Percentiles rank a stretch among this genome's conserved stretches.
Conservation (phyloP, 2,329 filamentous ascomycete genomes). For the Fusarium tricinctum region DNA sequence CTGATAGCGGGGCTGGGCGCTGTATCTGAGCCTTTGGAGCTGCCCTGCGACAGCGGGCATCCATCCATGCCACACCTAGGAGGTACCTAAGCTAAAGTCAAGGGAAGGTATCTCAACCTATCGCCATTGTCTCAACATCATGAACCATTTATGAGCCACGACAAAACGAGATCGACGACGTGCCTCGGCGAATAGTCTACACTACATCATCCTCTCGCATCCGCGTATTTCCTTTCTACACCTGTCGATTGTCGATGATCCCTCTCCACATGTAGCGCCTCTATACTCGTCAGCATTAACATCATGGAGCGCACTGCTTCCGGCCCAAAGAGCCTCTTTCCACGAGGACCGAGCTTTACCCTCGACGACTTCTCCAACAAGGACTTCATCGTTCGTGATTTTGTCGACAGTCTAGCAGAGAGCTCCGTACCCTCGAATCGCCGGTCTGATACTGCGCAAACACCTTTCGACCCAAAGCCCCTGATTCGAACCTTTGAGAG, state of each 20-base stretch:
- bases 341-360: constrained; percentile 84
- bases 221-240: constrained; percentile 12
- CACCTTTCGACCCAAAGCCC: constrained; percentile 92
- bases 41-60: constrained; percentile 1
- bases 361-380: constrained; percentile 89
- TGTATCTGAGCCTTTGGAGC: constrained; percentile 37
- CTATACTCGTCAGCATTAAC: constrained; percentile 38
- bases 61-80: not conserved
- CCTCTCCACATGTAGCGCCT: constrained; percentile 52
- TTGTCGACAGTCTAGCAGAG: constrained; percentile 93
- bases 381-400: constrained; percentile 98
- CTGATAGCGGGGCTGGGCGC: constrained; percentile 31
- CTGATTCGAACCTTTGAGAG: constrained; percentile 95
- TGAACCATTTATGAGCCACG: constrained; percentile 38
- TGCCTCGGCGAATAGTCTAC: constrained; percentile 21
- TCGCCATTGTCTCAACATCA: constrained; percentile 21
- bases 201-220: constrained; percentile 4
- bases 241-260: constrained; percentile 25
- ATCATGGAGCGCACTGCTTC: constrained; percentile 61
- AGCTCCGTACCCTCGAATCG: constrained; percentile 83
- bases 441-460: constrained; percentile 76
- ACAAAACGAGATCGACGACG: constrained; percentile 32
- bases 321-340: constrained; percentile 77
- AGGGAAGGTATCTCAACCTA: constrained; percentile 21
- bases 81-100: constrained; percentile 9